A percentile compares a stretch with the other conserved stretches of the same genome.
phyloP scores from a whole-genome alignment of 2,329 filamentous ascomycete genomes.

The Apiospora kogelbergensis region DNA sequence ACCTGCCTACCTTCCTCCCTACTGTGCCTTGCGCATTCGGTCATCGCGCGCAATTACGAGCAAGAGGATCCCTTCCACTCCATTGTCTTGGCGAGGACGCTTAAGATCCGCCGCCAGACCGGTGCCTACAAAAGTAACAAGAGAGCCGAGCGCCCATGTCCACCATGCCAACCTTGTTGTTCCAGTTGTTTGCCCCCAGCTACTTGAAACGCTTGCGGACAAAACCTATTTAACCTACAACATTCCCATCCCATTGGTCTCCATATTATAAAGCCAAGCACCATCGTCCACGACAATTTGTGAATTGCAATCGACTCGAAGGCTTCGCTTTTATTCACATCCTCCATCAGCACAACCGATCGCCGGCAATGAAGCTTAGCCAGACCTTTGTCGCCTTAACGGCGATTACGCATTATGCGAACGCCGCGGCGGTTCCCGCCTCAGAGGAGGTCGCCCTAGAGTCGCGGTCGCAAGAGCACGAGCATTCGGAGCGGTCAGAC shows the following conservation, averaged over 20 bases:
- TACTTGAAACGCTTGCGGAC: background rate
- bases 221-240: background rate
- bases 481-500: slow-evolving; percentile 21
- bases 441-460: slow-evolving; percentile 20
- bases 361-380: slow-evolving; percentile 26
- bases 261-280: slow-evolving; percentile 1
- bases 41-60: background rate
- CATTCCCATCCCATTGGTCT: background rate
- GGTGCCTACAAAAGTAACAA: background rate
- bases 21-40: slow-evolving; percentile 1
- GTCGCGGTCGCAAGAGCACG: slow-evolving; percentile 17
- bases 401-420: slow-evolving; percentile 20
- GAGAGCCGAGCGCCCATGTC: background rate
- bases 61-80: background rate
- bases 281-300: background rate
- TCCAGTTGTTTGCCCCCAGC: background rate
- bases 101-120: background rate
- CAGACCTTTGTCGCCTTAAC: slow-evolving; percentile 23
- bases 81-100: background rate
- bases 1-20: too few relatives aligned
- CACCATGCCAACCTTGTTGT: background rate
- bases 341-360: background rate
- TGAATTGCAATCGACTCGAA: background rate
- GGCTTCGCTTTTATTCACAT: background rate
- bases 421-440: slow-evolving; percentile 21